A percentile compares a stretch with the other conserved stretches of the same genome.
These are phyloP conservation scores for Botryotinia narcissicola DNA, from an alignment of 2,329 filamentous ascomycete species.

Conservation along the genomic window DNA sequence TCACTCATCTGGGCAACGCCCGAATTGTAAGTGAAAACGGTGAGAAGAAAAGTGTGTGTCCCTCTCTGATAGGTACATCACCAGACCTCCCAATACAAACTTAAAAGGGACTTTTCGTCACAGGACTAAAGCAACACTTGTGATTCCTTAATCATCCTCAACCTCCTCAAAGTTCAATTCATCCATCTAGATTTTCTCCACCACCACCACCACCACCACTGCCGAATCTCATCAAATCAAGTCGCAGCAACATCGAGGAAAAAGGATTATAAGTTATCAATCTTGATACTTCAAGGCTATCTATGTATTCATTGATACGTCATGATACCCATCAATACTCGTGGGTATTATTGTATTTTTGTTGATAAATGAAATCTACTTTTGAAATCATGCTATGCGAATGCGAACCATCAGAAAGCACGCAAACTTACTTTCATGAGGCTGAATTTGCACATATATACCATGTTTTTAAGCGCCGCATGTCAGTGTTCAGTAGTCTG, in stretches of 20 bases:
- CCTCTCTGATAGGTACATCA: background rate
- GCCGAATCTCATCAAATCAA: background rate
- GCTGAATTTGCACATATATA: background rate
- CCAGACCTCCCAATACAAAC: background rate
- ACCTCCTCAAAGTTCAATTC: background rate
- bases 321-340: background rate
- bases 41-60: background rate
- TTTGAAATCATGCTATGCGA: background rate
- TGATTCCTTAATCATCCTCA: background rate
- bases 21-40: background rate
- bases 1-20: background rate
- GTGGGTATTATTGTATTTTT: background rate
- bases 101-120: background rate
- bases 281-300: background rate
- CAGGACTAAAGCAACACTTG: background rate
- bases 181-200: background rate
- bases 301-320: background rate
- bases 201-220: background rate
- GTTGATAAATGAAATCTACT: background rate
- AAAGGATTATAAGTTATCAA: too few species aligned
- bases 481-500: background rate
- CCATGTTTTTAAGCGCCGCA: background rate
- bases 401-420: background rate
- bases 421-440: background rate
- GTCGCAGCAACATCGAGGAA: background rate